Conservation (phyloP, 2,329 filamentous ascomycete species). For the Sarocladium oryzae region DNA sequence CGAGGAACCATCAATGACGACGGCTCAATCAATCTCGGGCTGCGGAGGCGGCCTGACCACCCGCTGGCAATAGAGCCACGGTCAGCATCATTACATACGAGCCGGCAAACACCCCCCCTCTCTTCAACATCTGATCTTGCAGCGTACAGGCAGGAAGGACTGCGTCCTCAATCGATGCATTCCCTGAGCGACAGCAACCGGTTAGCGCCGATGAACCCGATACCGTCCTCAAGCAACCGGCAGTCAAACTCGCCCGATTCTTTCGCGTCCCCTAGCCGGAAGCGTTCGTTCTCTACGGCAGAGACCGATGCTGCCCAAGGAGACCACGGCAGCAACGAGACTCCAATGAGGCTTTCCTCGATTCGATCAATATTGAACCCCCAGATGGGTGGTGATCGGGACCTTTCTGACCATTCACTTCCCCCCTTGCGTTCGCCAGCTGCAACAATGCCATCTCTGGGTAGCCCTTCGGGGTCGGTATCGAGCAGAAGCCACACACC, state of each 20-base stretch:
- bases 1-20: constrained; percentile 55
- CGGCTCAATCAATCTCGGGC: constrained; percentile 57
- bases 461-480: constrained; percentile 32
- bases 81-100: constrained; percentile 30
- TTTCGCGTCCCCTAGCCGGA: constrained; percentile 53
- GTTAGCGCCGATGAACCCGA: constrained; percentile 47
- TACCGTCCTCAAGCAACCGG: constrained; percentile 38
- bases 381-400: constrained; percentile 20
- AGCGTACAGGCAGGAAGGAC: constrained; percentile 43
- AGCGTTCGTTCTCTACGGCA: constrained; percentile 60
- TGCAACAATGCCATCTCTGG: constrained; percentile 31
- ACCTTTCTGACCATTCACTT: constrained; percentile 31
- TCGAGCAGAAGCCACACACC: constrained; percentile 25
- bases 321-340: constrained; percentile 36
- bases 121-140: constrained; percentile 38
- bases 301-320: constrained; percentile 42
- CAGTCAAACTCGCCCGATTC: constrained; percentile 56
- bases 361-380: constrained; percentile 73
- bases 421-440: constrained; percentile 38
- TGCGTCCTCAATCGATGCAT: constrained; percentile 28
- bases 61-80: constrained; percentile 42
- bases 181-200: constrained; percentile 51
- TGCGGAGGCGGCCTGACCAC: constrained; percentile 42
- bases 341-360: constrained; percentile 59
- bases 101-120: constrained; percentile 37